A percentile compares a stretch with the other conserved stretches of the same genome.
Conservation (phyloP, 192 early-diverging fungal genomes). For the Coemansia umbellata region DNA sequence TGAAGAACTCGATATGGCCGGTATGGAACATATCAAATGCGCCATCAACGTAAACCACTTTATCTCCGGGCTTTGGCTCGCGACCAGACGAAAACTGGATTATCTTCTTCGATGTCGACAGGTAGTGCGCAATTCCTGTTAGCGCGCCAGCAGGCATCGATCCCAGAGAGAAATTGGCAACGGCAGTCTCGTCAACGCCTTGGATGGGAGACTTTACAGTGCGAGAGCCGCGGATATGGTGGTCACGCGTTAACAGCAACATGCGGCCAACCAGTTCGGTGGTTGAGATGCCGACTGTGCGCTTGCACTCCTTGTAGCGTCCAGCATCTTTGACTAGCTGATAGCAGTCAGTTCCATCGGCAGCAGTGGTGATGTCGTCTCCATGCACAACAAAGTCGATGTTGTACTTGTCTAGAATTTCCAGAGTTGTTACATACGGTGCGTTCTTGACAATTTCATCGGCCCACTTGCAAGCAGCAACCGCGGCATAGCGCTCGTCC, state of each 20-base stretch:
- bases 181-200: conserved; percentile 43
- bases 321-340: conserved; percentile 93
- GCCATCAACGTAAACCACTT: conserved; percentile 92
- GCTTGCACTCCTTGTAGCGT: conserved; percentile 92
- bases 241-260: conserved; percentile 86
- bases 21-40: conserved; percentile 96
- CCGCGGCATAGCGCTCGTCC: conserved; percentile 92
- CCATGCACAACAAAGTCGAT: conserved; percentile 96
- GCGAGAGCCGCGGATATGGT: conserved; percentile 66
- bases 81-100: conserved; percentile 85
- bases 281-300: conserved; percentile 93
- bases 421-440: conserved; percentile 87
- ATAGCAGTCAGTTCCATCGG: conserved; percentile 97
- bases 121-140: conserved; percentile 77
- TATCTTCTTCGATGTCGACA: conserved; percentile 82
- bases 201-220: conserved; percentile 56
- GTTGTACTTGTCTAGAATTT: conserved; percentile 78
- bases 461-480: conserved; percentile 95
- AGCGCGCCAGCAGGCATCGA: conserved; percentile 22
- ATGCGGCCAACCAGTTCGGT: conserved; percentile 96
- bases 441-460: conserved; percentile 90
- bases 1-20: conserved; percentile 93
- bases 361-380: conserved; percentile 95
- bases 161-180: conserved; percentile 45
- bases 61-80: conserved; percentile 72